phyloP scores from a whole-genome alignment of 345 rosid genomes.

The Rhizophora mangle region DNA sequence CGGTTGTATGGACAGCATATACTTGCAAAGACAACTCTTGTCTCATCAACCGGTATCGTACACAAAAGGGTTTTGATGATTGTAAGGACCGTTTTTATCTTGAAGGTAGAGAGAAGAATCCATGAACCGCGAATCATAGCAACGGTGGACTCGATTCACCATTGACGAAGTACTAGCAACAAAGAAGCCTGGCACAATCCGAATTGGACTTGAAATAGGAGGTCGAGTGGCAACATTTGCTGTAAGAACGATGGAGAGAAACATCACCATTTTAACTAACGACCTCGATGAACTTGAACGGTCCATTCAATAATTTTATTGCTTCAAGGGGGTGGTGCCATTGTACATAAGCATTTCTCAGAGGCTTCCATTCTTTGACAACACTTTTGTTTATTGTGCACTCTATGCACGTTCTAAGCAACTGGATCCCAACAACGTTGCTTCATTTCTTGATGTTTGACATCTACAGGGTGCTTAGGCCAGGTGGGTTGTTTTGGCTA shows the following conservation, averaged over 20 bases:
- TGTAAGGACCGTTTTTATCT: no score
- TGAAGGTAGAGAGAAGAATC: no score
- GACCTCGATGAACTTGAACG: constrained; percentile 57
- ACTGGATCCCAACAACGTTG: constrained; percentile 47
- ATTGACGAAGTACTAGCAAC: no score
- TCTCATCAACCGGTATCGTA: no score
- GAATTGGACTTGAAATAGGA: no score
- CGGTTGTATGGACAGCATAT: no score
- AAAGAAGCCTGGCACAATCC: no score
- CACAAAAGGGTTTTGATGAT: no score
- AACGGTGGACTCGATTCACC: no score
- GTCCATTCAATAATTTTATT: constrained; percentile 59
- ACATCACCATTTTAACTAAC: constrained; percentile 50
- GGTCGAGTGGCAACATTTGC: no score
- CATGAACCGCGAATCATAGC: no score
- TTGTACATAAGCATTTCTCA: constrained; percentile 53
- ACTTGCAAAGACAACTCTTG: no score
- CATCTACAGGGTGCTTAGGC: constrained; percentile 49
- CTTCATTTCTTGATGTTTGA: constrained; percentile 52
- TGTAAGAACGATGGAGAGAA: constrained; percentile 50
- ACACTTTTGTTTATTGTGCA: constrained; percentile 53
- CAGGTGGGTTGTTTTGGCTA: constrained; percentile 52
- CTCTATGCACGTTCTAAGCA: constrained; percentile 58
- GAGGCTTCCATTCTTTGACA: constrained; percentile 54
- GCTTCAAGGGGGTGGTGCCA: constrained; percentile 48